These are phyloP conservation scores for Trichophyton rubrum DNA, from an alignment of 2,329 filamentous ascomycete species.

Conservation along the genomic window DNA sequence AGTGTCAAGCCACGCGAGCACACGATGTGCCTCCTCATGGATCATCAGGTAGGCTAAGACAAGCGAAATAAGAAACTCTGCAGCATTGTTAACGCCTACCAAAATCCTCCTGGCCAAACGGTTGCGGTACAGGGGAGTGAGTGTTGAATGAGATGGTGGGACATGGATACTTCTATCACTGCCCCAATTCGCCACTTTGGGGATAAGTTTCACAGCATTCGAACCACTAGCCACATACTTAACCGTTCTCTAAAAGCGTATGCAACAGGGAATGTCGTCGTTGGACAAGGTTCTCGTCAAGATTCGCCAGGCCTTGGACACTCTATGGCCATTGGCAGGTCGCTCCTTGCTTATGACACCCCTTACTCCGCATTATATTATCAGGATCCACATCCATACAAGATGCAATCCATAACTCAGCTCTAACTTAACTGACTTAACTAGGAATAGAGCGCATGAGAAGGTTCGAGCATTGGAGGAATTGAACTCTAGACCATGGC, in stretches of 20 bases:
- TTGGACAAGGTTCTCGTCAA: constrained; percentile 1
- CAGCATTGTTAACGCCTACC: neutral
- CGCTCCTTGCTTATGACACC: neutral
- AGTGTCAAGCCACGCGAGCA: neutral
- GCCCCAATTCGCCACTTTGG: constrained; percentile 2
- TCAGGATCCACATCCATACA: neutral
- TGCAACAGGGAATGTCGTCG: neutral
- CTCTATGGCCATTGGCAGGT: neutral
- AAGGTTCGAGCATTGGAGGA: neutral
- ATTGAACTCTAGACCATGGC: constrained; percentile 1
- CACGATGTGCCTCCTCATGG: too few species aligned
- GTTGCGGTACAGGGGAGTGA: neutral
- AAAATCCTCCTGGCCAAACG: neutral
- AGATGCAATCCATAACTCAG: neutral
- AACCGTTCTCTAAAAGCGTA: neutral
- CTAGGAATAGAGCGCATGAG: neutral
- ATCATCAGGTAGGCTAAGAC: too few species aligned
- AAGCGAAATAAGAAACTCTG: neutral
- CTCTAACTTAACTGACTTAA: neutral
- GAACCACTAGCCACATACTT: constrained; percentile 2
- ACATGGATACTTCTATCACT: neutral
- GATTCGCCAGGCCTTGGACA: neutral
- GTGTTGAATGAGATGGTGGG: neutral
- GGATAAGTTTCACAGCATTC: neutral
- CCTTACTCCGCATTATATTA: constrained; percentile 2